Base-by-base conservation (phyloP, 1,284 basidiomycete species). In the Irpex sp. region DNA sequence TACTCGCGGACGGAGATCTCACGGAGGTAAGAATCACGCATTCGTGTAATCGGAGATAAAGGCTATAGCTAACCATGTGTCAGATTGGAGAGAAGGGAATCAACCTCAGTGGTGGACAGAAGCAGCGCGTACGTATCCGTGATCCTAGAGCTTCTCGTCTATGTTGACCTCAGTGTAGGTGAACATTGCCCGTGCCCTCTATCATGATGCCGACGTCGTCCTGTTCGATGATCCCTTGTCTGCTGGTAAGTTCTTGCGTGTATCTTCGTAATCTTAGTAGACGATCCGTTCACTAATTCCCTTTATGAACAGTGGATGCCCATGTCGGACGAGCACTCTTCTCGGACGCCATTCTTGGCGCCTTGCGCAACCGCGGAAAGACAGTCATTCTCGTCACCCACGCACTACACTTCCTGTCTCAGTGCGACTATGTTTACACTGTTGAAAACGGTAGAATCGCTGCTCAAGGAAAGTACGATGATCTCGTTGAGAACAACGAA, bases 201-300 rank as follows among this genome's bases (percentile, higher is more conserved):
- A 93, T 72, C 87, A 79, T 70, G 77, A 89, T 64, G 87, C 90
- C 4, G 89, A 92, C 62, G 77, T 92, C 37, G 76, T 89, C 17
- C 80, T 90, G 17, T 80, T 93, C 62, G 90, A 93, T 70, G 90
- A 93, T 71, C 89, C 89, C 1, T 78, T 92, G 4, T 90, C 88
- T 57, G 90, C 90, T 13, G 85, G 84, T 83, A 66, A 60, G 71
- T 65, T 5, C 8, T 37, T 13, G 66, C 66, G 36, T 13, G n/a
- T 49, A 19, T 31, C 55, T 43, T 50, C 17, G 37, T 43, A 35
- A 15, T 39, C 5, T 33, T 6, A 6, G 8, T n/a, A 49, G 43
- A 33, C 63, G 31, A 33, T 33, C 51, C 43, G 53, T 11, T 63
- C 31, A 62, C 57, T 26, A 37, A 49, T 31, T 11, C 13, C 15